These are phyloP conservation scores for Eucalyptus marginata DNA, from an alignment of 345 rosid genomes.

Conservation along the genomic window DNA sequence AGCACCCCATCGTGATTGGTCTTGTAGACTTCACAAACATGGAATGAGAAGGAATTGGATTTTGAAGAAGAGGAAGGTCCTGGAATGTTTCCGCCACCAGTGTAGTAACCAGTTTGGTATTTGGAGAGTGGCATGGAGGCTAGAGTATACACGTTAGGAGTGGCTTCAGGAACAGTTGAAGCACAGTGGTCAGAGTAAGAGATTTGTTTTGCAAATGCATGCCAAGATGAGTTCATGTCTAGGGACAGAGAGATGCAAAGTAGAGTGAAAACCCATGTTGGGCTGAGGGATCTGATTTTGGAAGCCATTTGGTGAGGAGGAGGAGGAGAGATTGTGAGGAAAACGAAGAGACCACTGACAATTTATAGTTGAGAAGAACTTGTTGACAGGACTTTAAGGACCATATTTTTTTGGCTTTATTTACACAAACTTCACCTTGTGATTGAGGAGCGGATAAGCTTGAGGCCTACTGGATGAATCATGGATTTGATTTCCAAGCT, in stretches of 20 bases:
- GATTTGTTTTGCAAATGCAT: neutral
- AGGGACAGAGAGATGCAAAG: neutral
- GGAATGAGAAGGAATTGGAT: neutral
- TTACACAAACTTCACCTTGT: neutral
- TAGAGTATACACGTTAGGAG: neutral
- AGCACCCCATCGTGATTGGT: neutral
- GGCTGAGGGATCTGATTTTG: neutral
- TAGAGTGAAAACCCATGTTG: neutral
- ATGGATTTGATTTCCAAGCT: neutral
- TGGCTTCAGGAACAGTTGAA: conserved; percentile 5
- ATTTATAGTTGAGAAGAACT: neutral
- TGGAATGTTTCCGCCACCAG: neutral
- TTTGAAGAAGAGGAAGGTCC: neutral
- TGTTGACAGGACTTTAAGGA: neutral
- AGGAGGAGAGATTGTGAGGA: neutral
- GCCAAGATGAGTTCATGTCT: neutral
- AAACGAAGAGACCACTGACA: neutral
- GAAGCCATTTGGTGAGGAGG: neutral
- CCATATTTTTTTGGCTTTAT: neutral
- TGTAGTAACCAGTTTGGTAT: neutral
- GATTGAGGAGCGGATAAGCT: neutral
- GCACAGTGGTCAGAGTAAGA: conserved; percentile 14
- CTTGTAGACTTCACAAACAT: neutral
- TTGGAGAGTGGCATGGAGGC: neutral
- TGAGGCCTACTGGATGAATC: neutral